These are phyloP conservation scores for Trametes hirsuta DNA, from an alignment of 1,284 basidiomycete genomes.

Conservation along the genomic window DNA sequence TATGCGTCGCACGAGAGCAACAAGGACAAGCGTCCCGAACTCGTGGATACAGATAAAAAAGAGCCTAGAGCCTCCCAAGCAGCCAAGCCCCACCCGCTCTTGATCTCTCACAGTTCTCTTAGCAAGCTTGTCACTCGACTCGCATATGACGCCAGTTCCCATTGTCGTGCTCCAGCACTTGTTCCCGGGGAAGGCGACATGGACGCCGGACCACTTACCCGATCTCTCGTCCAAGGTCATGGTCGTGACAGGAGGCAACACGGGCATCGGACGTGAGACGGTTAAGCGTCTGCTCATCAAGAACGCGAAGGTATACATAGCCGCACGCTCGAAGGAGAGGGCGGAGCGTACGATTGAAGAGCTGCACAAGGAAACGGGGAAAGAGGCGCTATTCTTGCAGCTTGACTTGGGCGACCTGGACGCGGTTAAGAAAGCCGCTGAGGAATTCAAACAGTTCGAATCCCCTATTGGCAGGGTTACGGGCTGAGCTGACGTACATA, in stretches of 20 bases:
- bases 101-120: no score
- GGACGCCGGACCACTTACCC: constrained; percentile 24
- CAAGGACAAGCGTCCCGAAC: no score
- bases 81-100: no score
- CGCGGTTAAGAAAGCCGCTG: constrained; percentile 41
- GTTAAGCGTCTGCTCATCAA: constrained; percentile 20
- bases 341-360: constrained; percentile 46
- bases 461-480: background rate
- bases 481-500: background rate
- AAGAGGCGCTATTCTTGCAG: constrained; percentile 46
- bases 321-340: constrained; percentile 45
- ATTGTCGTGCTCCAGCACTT: no score
- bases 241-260: constrained; percentile 24
- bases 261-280: constrained; percentile 26
- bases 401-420: constrained; percentile 53
- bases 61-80: no score
- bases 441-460: constrained; percentile 40
- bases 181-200: constrained; percentile 12
- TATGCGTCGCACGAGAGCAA: no score
- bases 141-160: no score
- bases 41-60: no score
- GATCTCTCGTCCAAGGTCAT: constrained; percentile 21
- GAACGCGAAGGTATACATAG: constrained; percentile 60
- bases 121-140: no score
- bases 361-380: constrained; percentile 41